Evolutionary conservation across 2,329 filamentous ascomycete genomes (phyloP).

Genomic region (Cladophialophora chaetospira): DNA sequence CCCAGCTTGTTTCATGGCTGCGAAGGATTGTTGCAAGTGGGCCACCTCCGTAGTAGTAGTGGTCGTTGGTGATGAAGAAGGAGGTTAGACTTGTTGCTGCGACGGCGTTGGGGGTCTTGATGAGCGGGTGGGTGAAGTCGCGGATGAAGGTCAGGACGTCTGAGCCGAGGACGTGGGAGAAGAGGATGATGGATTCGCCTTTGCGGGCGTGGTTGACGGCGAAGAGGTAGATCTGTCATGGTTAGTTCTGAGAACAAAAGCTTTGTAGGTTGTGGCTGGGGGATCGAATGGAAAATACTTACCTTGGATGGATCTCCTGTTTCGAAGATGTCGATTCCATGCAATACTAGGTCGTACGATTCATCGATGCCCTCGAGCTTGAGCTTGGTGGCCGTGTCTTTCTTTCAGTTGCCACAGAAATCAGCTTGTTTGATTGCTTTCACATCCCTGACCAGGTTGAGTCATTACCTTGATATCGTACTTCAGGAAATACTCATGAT

Average conservation of each 20-base stretch:
- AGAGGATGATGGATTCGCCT: slow-evolving; percentile 18
- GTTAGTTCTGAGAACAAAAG: neutral
- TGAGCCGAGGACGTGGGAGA: slow-evolving; percentile 21
- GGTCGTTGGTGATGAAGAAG: slow-evolving; percentile 29
- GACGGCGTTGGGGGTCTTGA: slow-evolving; percentile 27
- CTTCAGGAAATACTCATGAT: slow-evolving; percentile 27
- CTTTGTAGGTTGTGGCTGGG: neutral
- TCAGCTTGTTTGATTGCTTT: neutral
- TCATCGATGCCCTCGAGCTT: slow-evolving; percentile 20
- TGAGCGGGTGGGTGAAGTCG: slow-evolving; percentile 18
- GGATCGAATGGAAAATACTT: neutral
- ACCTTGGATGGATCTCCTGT: slow-evolving; percentile 18
- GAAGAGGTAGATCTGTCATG: slow-evolving; percentile 22
- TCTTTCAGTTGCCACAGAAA: neutral
- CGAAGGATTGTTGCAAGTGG: slow-evolving; percentile 16
- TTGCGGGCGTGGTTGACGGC: slow-evolving; percentile 26
- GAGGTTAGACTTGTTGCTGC: slow-evolving; percentile 19
- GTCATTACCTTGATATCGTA: slow-evolving; percentile 24
- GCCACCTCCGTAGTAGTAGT: slow-evolving; percentile 23
- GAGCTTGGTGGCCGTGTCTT: slow-evolving; percentile 14
- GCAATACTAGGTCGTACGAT: slow-evolving; percentile 22
- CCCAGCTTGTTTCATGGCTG: slow-evolving; percentile 19
- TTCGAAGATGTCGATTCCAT: slow-evolving; percentile 21
- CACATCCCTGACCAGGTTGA: too few species aligned
- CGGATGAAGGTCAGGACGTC: slow-evolving; percentile 18